Conservation (phyloP, 2,329 filamentous ascomycete genomes). For the Cryphonectria parasitica region DNA sequence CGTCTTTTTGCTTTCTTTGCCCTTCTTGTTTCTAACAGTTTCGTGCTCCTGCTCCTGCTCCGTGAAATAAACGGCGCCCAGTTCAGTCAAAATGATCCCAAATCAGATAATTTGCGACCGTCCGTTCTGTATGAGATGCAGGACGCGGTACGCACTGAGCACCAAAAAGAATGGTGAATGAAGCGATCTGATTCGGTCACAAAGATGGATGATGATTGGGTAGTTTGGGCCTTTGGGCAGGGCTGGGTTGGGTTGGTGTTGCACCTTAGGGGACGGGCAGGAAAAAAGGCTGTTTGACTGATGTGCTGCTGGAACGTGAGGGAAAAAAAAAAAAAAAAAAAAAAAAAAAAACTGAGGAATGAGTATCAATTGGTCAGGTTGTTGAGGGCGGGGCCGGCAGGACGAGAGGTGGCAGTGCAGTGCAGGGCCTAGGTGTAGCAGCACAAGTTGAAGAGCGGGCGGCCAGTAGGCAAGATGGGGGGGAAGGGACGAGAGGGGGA, state of each 20-base stretch:
- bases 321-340: neutral
- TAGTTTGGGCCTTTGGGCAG: neutral
- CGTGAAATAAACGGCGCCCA: neutral
- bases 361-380: conserved; percentile 6
- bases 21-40: neutral
- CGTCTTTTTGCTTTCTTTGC: neutral
- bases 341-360: neutral
- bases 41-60: neutral
- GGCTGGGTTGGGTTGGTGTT: neutral
- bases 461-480: conserved; percentile 1
- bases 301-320: neutral
- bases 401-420: neutral
- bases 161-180: neutral
- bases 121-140: neutral
- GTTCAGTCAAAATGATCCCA: neutral
- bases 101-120: neutral
- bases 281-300: neutral
- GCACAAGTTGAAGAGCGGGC: neutral
- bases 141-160: conserved; percentile 7
- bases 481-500: conserved; percentile 9
- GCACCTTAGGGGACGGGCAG: neutral
- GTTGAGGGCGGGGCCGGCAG: neutral
- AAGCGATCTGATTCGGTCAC: conserved; percentile 12
- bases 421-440: neutral
- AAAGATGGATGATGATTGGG: conserved; percentile 8